A percentile compares a stretch with the other conserved stretches of the same genome.
phyloP scores from a whole-genome alignment of 441 rosid genomes.

The Bocquillonia castaneifolia region DNA sequence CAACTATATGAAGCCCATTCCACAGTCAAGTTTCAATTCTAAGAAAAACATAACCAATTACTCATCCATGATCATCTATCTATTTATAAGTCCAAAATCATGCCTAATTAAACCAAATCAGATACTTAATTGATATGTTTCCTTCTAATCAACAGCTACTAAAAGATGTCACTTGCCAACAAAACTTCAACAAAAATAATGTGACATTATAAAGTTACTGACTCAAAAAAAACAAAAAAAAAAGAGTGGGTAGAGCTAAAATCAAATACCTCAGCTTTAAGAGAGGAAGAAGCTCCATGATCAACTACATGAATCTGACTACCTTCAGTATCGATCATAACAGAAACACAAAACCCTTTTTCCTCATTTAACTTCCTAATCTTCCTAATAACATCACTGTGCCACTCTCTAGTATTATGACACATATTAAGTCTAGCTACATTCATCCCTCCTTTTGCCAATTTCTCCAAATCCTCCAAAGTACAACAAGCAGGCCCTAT shows the following conservation, averaged over 20 bases:
- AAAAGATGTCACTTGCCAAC: not conserved
- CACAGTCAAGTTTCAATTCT: not conserved
- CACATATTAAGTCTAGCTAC: slow-evolving; percentile 81
- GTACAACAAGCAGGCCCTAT: slow-evolving; percentile 66
- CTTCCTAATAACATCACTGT: slow-evolving; percentile 52
- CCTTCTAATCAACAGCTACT: slow-evolving; percentile 1
- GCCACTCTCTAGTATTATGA: slow-evolving; percentile 67
- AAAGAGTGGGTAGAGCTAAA: not conserved
- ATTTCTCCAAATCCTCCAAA: slow-evolving; percentile 51
- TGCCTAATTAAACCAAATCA: not conserved
- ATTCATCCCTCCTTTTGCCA: slow-evolving; percentile 71
- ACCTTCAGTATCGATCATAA: slow-evolving; percentile 81
- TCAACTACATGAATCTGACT: slow-evolving; percentile 72
- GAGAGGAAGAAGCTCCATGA: slow-evolving; percentile 60
- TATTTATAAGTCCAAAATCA: not conserved
- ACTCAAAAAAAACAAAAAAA: not conserved
- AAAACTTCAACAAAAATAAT: not conserved
- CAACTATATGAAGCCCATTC: not conserved
- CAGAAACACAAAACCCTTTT: slow-evolving; percentile 53
- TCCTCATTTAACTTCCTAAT: slow-evolving; percentile 52
- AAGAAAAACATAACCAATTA: not conserved
- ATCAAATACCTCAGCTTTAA: slow-evolving; percentile 59
- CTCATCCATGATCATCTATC: not conserved
- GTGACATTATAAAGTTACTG: not conserved
- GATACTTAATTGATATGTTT: too few relatives aligned